Conservation (phyloP, 23 red algal species). For the Gracilaria gracilis region DNA sequence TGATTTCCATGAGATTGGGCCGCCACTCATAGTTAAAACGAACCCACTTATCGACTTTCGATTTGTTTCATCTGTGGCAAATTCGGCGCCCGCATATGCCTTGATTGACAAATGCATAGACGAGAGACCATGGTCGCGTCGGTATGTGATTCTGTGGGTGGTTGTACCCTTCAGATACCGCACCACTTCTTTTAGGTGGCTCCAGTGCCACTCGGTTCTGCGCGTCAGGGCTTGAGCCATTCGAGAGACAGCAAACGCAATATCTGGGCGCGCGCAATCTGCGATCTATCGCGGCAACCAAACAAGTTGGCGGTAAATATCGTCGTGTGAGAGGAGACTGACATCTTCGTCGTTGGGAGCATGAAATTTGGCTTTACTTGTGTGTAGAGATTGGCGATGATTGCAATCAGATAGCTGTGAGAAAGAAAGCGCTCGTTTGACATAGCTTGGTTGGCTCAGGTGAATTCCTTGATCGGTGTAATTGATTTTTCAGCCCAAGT, state of each 20-base stretch:
- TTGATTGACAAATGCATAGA: background rate
- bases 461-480: background rate
- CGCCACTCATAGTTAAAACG: background rate
- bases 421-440: background rate
- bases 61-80: background rate
- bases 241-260: background rate
- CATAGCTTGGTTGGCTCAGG: background rate
- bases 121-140: background rate
- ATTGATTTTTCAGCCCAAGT: slow-evolving; percentile 4
- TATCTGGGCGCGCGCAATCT: slow-evolving; percentile 15
- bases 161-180: slow-evolving; percentile 26
- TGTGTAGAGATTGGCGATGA: background rate
- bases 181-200: background rate
- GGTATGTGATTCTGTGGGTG: background rate
- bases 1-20: background rate
- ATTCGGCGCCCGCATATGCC: background rate
- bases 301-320: background rate
- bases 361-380: background rate
- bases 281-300: background rate
- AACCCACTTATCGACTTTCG: background rate
- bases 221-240: background rate
- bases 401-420: background rate
- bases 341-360: background rate
- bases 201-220: background rate
- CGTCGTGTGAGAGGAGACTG: background rate